Conservation (phyloP, 2,329 filamentous ascomycete genomes). For the Truncatella angustata region DNA sequence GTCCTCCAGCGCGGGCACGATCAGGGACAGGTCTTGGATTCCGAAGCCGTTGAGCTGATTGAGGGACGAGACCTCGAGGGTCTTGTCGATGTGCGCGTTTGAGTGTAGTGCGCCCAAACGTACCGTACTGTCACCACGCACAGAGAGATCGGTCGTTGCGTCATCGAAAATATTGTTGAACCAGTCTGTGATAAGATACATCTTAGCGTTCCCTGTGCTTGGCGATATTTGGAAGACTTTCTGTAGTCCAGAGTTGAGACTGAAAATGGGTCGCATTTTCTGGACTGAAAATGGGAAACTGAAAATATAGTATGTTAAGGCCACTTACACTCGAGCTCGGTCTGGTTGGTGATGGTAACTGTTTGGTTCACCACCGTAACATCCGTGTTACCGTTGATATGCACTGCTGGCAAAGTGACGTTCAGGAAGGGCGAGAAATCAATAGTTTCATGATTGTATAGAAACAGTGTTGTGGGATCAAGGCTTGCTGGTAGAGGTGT, state of each 20-base stretch:
- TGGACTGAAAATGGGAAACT: no score
- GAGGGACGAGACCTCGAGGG: conserved; percentile 36
- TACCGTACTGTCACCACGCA: conserved; percentile 34
- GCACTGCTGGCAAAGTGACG: conserved; percentile 29
- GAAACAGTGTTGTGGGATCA: conserved; percentile 34
- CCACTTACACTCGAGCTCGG: conserved; percentile 36
- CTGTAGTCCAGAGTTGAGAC: no score
- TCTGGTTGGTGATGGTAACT: conserved; percentile 34
- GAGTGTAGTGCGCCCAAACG: conserved; percentile 39
- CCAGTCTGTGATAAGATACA: no score
- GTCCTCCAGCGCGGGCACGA: conserved; percentile 33
- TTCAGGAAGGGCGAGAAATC: conserved; percentile 28
- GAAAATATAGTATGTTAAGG: no score
- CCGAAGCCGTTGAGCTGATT: conserved; percentile 37
- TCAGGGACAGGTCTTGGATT: conserved; percentile 33
- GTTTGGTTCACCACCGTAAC: conserved; percentile 33
- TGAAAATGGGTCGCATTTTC: no score
- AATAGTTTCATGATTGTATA: conserved; percentile 39
- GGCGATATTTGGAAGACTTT: no score
- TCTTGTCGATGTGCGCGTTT: conserved; percentile 37
- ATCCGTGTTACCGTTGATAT: conserved; percentile 34
- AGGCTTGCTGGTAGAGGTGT: conserved; percentile 36
- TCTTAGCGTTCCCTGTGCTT: no score
- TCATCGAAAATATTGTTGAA: conserved; percentile 39
- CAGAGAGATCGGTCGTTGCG: conserved; percentile 33